These are phyloP conservation scores for Tylopilus cervinicoccineus DNA, from an alignment of 768 basidiomycete species.

Conservation along the genomic window DNA sequence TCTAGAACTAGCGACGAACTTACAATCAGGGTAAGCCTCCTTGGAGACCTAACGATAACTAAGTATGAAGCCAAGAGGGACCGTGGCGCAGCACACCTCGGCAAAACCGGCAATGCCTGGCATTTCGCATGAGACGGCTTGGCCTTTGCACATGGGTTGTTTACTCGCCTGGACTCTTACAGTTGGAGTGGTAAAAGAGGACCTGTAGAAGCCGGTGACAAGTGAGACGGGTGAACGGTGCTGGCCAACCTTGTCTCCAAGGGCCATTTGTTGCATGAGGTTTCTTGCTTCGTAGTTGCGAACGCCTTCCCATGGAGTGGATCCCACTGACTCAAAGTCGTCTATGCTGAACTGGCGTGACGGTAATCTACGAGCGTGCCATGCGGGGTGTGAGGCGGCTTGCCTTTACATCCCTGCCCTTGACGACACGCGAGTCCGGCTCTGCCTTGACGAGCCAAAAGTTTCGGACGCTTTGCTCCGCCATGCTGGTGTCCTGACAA, in stretches of 20 bases:
- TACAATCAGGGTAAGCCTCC: constrained; percentile 89
- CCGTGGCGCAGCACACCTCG: constrained; percentile 44
- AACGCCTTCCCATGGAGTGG: constrained; percentile 86
- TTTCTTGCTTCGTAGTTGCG: constrained; percentile 81
- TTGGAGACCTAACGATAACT: constrained; percentile 53
- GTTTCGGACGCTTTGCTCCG: constrained; percentile 6
- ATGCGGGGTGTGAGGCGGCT: constrained; percentile 2
- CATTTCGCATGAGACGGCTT: constrained; percentile 7
- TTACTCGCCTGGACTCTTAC: constrained; percentile 68
- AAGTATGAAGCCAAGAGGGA: constrained; percentile 1
- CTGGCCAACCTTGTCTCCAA: constrained; percentile 61
- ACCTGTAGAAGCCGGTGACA: constrained; percentile 43
- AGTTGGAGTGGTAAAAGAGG: constrained; percentile 85
- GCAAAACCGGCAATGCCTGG: constrained; percentile 79
- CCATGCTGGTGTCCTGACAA: neutral
- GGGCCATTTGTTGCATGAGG: constrained; percentile 76
- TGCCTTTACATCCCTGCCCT: constrained; percentile 85
- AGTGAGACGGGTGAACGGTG: neutral
- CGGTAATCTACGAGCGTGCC: neutral
- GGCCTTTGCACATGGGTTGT: neutral
- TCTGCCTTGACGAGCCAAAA: constrained; percentile 84
- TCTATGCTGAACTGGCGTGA: constrained; percentile 74
- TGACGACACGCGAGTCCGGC: constrained; percentile 78
- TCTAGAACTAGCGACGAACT: constrained; percentile 26
- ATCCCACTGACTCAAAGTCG: constrained; percentile 69